Evolutionary conservation across 192 early-diverging fungal genomes (phyloP), one percentile per base, ranked within the genome.

Genomic region (Lobulomyces angularis): DNA sequence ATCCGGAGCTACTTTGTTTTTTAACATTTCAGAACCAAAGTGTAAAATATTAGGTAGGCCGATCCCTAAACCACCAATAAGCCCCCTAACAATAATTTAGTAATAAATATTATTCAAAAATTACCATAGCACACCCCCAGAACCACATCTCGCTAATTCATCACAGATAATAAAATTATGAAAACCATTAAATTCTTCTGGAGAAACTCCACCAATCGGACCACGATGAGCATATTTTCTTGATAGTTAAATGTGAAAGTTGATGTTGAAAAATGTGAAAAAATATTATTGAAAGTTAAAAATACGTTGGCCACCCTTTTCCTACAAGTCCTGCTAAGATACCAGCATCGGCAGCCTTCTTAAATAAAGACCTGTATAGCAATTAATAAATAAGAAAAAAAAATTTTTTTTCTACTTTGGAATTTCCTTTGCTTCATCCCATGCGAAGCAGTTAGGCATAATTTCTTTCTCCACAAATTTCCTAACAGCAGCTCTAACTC

Each of bases 51-150:
- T 79, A 2, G 82, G 81, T 35, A 88, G 56, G 35, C 82, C 83
- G 38, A 85, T 86, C 22, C 65, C 74, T 26, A 79, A 57, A 43
- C 65, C 70, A 41, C 35, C 21, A 25, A 25, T 41, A 4, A 40
- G n/a, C n/a, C n/a, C n/a, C n/a, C n/a, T n/a, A n/a, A n/a, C n/a
- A n/a, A n/a, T n/a, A n/a, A n/a, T n/a, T n/a, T n/a, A n/a, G n/a
- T n/a, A n/a, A n/a, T n/a, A n/a, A n/a, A n/a, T n/a, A n/a, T n/a
- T n/a, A n/a, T n/a, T n/a, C n/a, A n/a, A n/a, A n/a, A n/a, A n/a
- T n/a, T n/a, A 83, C 86, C 84, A 84, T 38, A 81, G 54, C 20
- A 81, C 69, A 59, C 86, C 86, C 26, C 84, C 86, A 3, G 81
- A 81, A 21, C 80, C 86, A 39, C 73, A 79, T 28, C 86, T 83